phyloP scores from a whole-genome alignment of 176 grass and related monocot genomes.

The Hyparrhenia diplandra region DNA sequence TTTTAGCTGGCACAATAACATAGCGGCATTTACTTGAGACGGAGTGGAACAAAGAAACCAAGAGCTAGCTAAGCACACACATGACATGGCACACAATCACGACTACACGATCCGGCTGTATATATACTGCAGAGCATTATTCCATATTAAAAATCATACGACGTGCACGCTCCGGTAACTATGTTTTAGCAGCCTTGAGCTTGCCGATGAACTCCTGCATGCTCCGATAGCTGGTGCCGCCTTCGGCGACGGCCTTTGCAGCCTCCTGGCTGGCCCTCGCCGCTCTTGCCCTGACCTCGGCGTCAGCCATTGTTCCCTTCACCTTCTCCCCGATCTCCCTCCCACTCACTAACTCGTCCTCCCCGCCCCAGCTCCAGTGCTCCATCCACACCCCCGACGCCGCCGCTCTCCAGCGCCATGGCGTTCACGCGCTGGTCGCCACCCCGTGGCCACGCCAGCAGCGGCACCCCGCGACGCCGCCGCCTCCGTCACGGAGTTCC shows the following conservation, averaged over 20 bases:
- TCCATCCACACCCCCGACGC: background rate
- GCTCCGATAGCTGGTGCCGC: background rate
- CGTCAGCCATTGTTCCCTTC: background rate
- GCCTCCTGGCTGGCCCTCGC: background rate
- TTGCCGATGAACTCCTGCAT: slow-evolving; percentile 13
- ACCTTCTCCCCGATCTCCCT: background rate
- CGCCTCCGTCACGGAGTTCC: background rate
- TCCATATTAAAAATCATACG: too few species aligned
- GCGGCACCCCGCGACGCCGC: background rate
- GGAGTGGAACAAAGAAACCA: too few species aligned
- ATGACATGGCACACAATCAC: too few species aligned
- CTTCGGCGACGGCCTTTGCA: background rate
- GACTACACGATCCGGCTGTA: too few species aligned
- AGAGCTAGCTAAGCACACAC: too few species aligned
- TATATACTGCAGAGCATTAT: too few species aligned
- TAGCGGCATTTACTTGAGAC: too few species aligned
- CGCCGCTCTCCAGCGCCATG: background rate
- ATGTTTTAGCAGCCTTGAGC: background rate
- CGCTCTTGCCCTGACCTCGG: background rate
- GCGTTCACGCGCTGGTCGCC: background rate
- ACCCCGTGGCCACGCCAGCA: background rate
- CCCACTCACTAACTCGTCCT: background rate
- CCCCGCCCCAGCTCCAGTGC: background rate
- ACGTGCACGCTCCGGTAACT: too few species aligned
- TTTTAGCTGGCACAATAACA: too few species aligned